Percentiles rank a stretch among this genome's conserved stretches.
Evolutionary conservation across 179 eudicot species (phyloP).

Genomic region (Pouteria campechiana): DNA sequence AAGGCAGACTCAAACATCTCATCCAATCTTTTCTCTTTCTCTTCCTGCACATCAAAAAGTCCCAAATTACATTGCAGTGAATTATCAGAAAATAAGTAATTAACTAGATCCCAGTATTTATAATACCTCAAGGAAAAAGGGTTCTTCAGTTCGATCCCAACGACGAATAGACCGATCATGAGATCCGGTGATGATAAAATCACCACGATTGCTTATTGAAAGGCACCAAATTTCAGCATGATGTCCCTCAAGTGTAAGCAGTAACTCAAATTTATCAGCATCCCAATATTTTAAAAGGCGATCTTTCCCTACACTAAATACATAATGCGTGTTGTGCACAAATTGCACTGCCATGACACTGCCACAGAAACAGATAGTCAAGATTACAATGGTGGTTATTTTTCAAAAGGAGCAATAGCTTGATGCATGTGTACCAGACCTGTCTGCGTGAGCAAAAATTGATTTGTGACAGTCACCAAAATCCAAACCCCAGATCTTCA

Average conservation of each 20-base stretch:
- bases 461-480: constrained; percentile 99
- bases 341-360: constrained; percentile 97
- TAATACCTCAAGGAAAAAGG: constrained; percentile 83
- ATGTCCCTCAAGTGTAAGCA: constrained; percentile 88
- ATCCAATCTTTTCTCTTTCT: constrained; percentile 90
- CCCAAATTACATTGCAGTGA: constrained; percentile 2
- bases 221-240: constrained; percentile 95
- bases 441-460: constrained; percentile 86
- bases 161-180: constrained; percentile 91
- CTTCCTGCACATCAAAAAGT: constrained; percentile 49
- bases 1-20: constrained; percentile 86
- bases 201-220: constrained; percentile 87
- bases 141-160: constrained; percentile 99
- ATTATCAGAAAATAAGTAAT: background rate
- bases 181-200: constrained; percentile 92
- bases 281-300: constrained; percentile 93
- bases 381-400: background rate
- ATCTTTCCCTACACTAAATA: constrained; percentile 96
- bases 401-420: constrained; percentile 1
- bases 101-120: no score
- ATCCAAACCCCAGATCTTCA: constrained; percentile 98
- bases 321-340: constrained; percentile 79
- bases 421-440: no score
- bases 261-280: constrained; percentile 97
- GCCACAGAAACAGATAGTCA: constrained; percentile 13